Evolutionary conservation across 306 rosid genomes (phyloP).

Genomic region (Lagenaria siceraria): DNA sequence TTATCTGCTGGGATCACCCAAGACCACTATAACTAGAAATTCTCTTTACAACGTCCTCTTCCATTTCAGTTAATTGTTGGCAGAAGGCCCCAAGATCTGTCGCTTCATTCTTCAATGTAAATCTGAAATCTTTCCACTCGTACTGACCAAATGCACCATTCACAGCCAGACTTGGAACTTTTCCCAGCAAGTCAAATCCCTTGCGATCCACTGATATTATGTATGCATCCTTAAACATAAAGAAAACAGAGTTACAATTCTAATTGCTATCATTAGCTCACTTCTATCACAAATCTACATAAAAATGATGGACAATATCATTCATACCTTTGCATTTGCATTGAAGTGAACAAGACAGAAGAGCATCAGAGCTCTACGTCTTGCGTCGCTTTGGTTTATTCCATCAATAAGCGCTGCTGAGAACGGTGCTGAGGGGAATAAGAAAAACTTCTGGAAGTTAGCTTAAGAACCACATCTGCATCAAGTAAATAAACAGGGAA

Average conservation of each 20-base stretch:
- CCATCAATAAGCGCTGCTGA: constrained; percentile 70
- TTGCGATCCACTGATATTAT: constrained; percentile 52
- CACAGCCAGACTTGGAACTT: constrained; percentile 25
- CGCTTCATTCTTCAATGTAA: constrained; percentile 20
- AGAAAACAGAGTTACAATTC: neutral
- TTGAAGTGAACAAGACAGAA: constrained; percentile 55
- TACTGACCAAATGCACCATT: constrained; percentile 37
- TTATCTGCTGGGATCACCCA: neutral
- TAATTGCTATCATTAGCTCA: no score
- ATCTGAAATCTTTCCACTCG: constrained; percentile 70
- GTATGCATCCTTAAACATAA: constrained; percentile 52
- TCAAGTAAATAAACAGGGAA: neutral
- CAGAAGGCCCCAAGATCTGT: constrained; percentile 37
- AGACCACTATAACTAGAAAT: constrained; percentile 62
- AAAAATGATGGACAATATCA: neutral
- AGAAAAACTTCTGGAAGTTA: neutral
- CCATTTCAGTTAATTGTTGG: constrained; percentile 68
- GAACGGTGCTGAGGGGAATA: constrained; percentile 42
- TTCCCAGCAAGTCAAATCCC: constrained; percentile 72
- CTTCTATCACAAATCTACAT: neutral
- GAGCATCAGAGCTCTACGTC: constrained; percentile 71
- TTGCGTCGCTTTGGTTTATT: constrained; percentile 59
- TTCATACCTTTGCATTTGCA: constrained; percentile 26
- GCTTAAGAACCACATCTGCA: no score
- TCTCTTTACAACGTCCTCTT: constrained; percentile 52